Conservation (phyloP, 768 basidiomycete species). For the Mycena galopus region DNA sequence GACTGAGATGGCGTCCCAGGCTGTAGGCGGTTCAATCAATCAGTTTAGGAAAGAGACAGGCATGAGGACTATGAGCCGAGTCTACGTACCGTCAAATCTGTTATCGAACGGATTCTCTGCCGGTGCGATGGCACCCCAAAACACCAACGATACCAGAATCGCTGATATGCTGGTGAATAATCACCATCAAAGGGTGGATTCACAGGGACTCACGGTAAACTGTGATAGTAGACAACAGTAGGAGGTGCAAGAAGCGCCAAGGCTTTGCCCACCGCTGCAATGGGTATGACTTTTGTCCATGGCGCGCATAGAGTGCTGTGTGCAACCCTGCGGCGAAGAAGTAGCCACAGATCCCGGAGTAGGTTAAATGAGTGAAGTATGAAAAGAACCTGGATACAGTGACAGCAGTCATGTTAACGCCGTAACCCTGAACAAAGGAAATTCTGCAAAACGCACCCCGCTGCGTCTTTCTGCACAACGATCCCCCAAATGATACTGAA, state of each 20-base stretch:
- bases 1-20: slow-evolving; percentile 59
- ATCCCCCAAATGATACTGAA: slow-evolving; percentile 43
- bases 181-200: neutral
- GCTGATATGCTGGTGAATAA: slow-evolving; percentile 28
- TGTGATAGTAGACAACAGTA: slow-evolving; percentile 54
- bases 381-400: slow-evolving; percentile 53
- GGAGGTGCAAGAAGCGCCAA: slow-evolving; percentile 57
- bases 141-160: slow-evolving; percentile 46
- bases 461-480: slow-evolving; percentile 40
- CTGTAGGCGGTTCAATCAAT: slow-evolving; percentile 35
- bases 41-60: neutral
- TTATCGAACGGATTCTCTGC: slow-evolving; percentile 21
- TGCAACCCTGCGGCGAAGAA: slow-evolving; percentile 62
- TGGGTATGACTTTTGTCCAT: slow-evolving; percentile 49
- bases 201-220: slow-evolving; percentile 52
- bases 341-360: slow-evolving; percentile 59
- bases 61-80: neutral
- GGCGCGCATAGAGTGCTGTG: slow-evolving; percentile 50
- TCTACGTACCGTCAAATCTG: slow-evolving; percentile 26
- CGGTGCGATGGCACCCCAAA: slow-evolving; percentile 33
- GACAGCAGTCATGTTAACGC: slow-evolving; percentile 3
- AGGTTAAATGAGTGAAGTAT: slow-evolving; percentile 62
- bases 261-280: slow-evolving; percentile 60
- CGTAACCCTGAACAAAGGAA: neutral
- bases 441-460: slow-evolving; percentile 39